These are phyloP conservation scores for Myriosclerotinia scirpicola DNA, from an alignment of 2,329 filamentous ascomycete species.

Conservation along the genomic window DNA sequence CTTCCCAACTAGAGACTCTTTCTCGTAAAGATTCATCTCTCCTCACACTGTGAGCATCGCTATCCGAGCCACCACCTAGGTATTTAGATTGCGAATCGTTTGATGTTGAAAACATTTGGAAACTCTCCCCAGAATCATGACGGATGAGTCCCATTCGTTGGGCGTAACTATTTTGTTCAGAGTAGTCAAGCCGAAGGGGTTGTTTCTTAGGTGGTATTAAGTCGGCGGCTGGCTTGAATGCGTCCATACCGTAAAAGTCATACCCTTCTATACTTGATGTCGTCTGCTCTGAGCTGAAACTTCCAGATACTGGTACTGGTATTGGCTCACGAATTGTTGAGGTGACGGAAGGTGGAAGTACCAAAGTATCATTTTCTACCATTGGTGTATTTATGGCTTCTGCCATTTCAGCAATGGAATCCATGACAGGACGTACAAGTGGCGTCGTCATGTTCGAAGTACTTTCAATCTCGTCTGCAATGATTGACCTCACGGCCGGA, in stretches of 20 bases:
- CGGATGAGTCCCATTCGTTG: conserved; percentile 42
- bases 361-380: conserved; percentile 40
- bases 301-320: conserved; percentile 32
- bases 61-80: conserved; percentile 39
- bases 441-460: conserved; percentile 64
- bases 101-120: conserved; percentile 60
- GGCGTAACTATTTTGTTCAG: conserved; percentile 25
- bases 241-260: conserved; percentile 65
- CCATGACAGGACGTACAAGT: conserved; percentile 52
- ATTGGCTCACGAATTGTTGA: conserved; percentile 35
- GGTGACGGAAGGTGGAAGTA: conserved; percentile 35
- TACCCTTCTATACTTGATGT: conserved; percentile 52
- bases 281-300: conserved; percentile 27
- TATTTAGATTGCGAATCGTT: conserved; percentile 47
- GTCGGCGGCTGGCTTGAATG: conserved; percentile 52
- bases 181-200: conserved; percentile 42
- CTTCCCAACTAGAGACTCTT: conserved; percentile 37
- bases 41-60: conserved; percentile 33
- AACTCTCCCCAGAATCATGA: conserved; percentile 60
- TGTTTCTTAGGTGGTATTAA: conserved; percentile 49
- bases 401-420: conserved; percentile 32
- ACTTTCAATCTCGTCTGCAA: conserved; percentile 54
- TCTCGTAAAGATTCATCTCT: conserved; percentile 32
- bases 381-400: conserved; percentile 35
- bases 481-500: conserved; percentile 29